Base-by-base conservation (phyloP, 1,284 basidiomycete genomes). In the Violaceomyces palustris region DNA sequence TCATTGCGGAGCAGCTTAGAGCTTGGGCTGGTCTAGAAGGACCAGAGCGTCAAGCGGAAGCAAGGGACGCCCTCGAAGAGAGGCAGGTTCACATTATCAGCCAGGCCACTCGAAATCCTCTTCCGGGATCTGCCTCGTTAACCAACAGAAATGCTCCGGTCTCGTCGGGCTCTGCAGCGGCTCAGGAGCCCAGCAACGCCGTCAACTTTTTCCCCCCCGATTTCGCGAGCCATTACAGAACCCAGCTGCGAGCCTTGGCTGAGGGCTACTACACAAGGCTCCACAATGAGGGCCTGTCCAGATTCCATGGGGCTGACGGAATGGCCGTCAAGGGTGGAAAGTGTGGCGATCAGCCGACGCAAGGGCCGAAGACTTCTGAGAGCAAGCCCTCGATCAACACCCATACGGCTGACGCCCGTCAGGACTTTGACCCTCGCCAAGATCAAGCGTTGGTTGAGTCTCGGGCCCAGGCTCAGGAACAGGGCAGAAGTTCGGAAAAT, bases 11-110 rank as follows among this genome's bases (percentile, higher is more conserved):
- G n/a, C 60, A 59, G 42, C 52, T 67, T 3, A 35, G 52, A 3
- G 65, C 64, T 6, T 67, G 61, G 66, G 67, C 66, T 10, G 67
- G 67, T 8, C 56, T 70, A n/a, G 59, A 70, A 27, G 67, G 67
- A 6, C 61, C 55, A 12, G 49, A 70, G 23, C 41, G 45, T 4
- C 67, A 69, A 34, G 55, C 47, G 8, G 30, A 64, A 42, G 67
- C 67, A 21, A 45, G 61, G 2, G 37, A 52, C 15, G 42, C 50
- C 11, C 53, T 69, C 18, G 55, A 68, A n/a, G 36, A 60, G 24
- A 45, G 56, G 5, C 58, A 64, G 36, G 38, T 39, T 14, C 58
- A 64, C 14, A 42, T 67, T 29, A 45, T 57, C 39, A 45, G 42
- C 33, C 48, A 56, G 27, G 43, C 40, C 25, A 29, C 10, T 22